These are phyloP conservation scores for Populus tomentosa DNA, from an alignment of 441 rosid species.

Conservation along the genomic window DNA sequence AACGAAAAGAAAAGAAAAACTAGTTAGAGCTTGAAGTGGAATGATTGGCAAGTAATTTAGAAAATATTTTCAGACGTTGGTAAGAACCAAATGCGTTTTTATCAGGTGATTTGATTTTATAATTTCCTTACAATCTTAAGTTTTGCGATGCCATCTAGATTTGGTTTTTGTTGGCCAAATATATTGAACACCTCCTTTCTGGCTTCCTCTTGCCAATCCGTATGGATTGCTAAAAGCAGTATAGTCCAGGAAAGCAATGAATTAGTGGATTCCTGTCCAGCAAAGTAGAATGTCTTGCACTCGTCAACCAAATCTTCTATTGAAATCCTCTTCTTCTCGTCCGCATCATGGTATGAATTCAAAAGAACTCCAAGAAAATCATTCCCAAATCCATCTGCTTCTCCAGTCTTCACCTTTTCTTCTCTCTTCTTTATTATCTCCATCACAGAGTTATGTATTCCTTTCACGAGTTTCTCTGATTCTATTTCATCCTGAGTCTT, in stretches of 20 bases:
- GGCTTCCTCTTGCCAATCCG: constrained; percentile 41
- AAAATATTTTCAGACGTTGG: neutral
- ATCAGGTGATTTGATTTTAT: neutral
- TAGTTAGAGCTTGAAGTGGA: neutral
- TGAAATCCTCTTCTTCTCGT: constrained; percentile 22
- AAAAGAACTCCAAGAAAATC: constrained; percentile 44
- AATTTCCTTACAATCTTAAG: constrained; percentile 25
- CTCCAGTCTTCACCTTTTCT: constrained; percentile 18
- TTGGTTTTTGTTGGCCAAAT: constrained; percentile 28
- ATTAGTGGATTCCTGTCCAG: constrained; percentile 43
- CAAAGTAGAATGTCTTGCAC: constrained; percentile 42
- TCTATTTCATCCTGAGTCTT: constrained; percentile 37
- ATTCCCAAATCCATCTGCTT: constrained; percentile 22
- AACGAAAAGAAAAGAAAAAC: neutral
- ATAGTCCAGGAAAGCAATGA: constrained; percentile 30
- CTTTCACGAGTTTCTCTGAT: constrained; percentile 33
- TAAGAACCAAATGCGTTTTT: neutral
- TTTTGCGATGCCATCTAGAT: constrained; percentile 23
- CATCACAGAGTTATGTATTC: constrained; percentile 26
- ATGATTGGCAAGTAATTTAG: neutral
- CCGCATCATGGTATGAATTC: constrained; percentile 22
- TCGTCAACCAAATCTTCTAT: constrained; percentile 33
- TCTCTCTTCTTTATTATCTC: constrained; percentile 40
- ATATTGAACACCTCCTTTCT: constrained; percentile 28
- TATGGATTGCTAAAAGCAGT: constrained; percentile 29